Base-by-base conservation (phyloP, 306 rosid genomes). In the Sesbania bispinosa region DNA sequence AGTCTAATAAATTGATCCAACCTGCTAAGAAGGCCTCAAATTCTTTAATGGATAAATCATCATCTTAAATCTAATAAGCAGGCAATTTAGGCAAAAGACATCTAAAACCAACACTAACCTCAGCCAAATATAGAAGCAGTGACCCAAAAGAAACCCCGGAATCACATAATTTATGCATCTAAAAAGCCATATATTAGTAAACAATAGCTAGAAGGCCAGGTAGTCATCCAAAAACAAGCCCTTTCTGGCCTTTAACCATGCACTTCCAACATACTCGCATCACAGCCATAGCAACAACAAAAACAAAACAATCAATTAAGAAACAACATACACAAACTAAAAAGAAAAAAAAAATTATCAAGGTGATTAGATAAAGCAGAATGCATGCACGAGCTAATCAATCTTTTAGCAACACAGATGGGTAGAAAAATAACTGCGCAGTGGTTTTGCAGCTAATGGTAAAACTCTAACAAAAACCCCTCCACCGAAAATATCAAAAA, bases 1-100 rank as follows among this genome's bases (percentile, higher is more conserved):
- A 5, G 27, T 27, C 39, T 55, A 20, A 33, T 55, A 71, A 35
- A 58, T 36, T 65, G 45, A 73, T 63, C 78, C 10, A 45, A 35
- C 11, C 23, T 9, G 39, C 52, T 26, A 38, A 54, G 8, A 53
- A 39, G 43, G 50, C 46, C 27, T 63, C 41, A 30, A 51, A 62
- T 21, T 71, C 32, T 36, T 50, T 26, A 52, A 8, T 50, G 47
- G 7, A 29, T 6, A 29, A 41, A 38, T 7, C 45, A 10, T 75
- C 36, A 35, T 47, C 61, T 76, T 43, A 35, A 76, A 67, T 7
- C 53, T 67, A 26, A 67, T 13, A 3, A 21, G 14, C 54, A 32
- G 54, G 33, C n/a, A 70, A 42, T 3, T 52, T 26, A 10, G 62
- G 20, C 33, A 71, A 33, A 78, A 27, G n/a, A 33, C 19, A 23